These are phyloP conservation scores for Fonsecaea erecta DNA, from an alignment of 2,329 filamentous ascomycete genomes.

Conservation along the genomic window DNA sequence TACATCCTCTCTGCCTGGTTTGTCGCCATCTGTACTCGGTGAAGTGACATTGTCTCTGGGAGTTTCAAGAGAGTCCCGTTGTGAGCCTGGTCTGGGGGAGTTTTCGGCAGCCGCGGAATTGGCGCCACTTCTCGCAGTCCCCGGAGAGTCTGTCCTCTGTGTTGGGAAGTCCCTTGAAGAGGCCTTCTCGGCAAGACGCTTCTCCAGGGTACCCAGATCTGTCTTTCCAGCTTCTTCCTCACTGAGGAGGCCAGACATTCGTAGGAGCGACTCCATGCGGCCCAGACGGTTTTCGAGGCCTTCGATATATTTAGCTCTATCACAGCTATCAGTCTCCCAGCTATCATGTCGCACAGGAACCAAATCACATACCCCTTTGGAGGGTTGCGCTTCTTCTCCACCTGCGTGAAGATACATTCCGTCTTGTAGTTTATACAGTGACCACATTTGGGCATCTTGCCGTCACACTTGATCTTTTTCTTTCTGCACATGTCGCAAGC, in stretches of 20 bases:
- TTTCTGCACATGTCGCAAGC: constrained; percentile 97
- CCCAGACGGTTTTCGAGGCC: constrained; percentile 90
- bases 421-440: constrained; percentile 99
- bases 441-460: constrained; percentile 90
- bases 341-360: neutral
- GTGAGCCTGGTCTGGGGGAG: constrained; percentile 24
- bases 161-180: constrained; percentile 36
- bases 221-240: constrained; percentile 85
- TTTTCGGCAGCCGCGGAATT: constrained; percentile 22
- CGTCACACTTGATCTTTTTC: constrained; percentile 94
- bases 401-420: constrained; percentile 94
- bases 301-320: constrained; percentile 94
- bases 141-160: constrained; percentile 32
- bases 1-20: constrained; percentile 64
- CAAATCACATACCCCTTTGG: constrained; percentile 78
- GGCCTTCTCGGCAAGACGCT: constrained; percentile 64
- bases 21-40: constrained; percentile 31
- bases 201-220: constrained; percentile 86
- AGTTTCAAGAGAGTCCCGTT: constrained; percentile 35
- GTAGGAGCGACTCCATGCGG: constrained; percentile 92
- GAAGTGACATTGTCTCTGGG: constrained; percentile 41
- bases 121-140: constrained; percentile 21
- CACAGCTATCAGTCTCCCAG: constrained; percentile 7
- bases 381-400: constrained; percentile 97
- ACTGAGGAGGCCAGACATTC: constrained; percentile 81